These are phyloP conservation scores for Kwoniella botswanensis DNA, from an alignment of 768 basidiomycete species.

Conservation along the genomic window DNA sequence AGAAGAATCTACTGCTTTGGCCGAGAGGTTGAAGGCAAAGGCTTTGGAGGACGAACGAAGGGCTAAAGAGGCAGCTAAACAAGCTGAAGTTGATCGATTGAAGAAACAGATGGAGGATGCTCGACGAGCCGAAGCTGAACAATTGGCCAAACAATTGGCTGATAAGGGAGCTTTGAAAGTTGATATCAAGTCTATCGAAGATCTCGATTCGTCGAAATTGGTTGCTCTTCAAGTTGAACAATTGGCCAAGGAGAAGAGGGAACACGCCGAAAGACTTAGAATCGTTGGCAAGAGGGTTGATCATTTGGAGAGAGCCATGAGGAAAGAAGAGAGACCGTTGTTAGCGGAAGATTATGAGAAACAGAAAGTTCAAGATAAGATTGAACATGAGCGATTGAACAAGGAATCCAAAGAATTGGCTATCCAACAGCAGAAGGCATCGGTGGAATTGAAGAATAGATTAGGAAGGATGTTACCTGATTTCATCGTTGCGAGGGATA, in stretches of 20 bases:
- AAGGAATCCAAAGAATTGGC: constrained; percentile 66
- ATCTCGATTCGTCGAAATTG: constrained; percentile 80
- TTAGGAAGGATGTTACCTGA: constrained; percentile 75
- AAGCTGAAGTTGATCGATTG: constrained; percentile 63
- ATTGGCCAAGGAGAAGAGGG: constrained; percentile 94
- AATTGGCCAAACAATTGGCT: constrained; percentile 80
- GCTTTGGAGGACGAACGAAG: constrained; percentile 70
- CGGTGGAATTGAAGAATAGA: constrained; percentile 75
- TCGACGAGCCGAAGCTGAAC: constrained; percentile 79
- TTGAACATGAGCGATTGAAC: constrained; percentile 70
- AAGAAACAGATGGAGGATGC: constrained; percentile 70
- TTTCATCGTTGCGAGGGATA: constrained; percentile 65
- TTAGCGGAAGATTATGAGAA: constrained; percentile 81
- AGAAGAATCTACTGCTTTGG: constrained; percentile 79
- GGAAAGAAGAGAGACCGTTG: constrained; percentile 88
- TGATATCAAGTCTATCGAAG: constrained; percentile 78
- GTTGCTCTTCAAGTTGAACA: constrained; percentile 91
- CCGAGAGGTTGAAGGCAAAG: constrained; percentile 67
- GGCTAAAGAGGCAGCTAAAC: constrained; percentile 69
- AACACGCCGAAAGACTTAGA: constrained; percentile 77
- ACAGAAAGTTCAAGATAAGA: constrained; percentile 79
- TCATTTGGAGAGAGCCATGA: constrained; percentile 91
- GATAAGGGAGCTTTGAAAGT: constrained; percentile 73
- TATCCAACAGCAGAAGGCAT: constrained; percentile 67
- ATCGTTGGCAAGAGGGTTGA: constrained; percentile 87